Conservation (phyloP, 176 grass and related monocot genomes). For the Pontederia paniculata region DNA sequence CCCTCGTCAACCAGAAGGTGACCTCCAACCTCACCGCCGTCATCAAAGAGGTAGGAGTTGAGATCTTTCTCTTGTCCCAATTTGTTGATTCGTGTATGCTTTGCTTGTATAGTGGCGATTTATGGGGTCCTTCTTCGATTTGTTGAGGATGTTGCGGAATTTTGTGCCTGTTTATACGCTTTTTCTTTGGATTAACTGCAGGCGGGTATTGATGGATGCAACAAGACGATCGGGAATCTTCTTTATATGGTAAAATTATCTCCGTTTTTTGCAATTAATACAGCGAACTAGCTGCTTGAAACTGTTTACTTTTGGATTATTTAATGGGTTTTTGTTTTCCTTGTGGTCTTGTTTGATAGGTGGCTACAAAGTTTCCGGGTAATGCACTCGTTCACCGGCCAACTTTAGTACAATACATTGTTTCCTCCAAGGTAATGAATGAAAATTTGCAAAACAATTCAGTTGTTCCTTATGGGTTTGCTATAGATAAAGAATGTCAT, state of each 20-base stretch:
- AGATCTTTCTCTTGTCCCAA: neutral
- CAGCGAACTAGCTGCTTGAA: neutral
- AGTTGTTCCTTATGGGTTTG: neutral
- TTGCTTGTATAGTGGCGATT: neutral
- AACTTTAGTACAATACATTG: slow-evolving; percentile 49
- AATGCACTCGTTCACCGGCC: slow-evolving; percentile 81
- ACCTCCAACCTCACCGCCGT: slow-evolving; percentile 64
- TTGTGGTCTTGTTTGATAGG: slow-evolving; percentile 32
- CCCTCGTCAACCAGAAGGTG: slow-evolving; percentile 71
- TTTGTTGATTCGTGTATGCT: neutral
- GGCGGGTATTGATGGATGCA: slow-evolving; percentile 50
- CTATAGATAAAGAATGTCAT: neutral
- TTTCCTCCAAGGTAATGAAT: slow-evolving; percentile 49
- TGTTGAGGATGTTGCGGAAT: neutral
- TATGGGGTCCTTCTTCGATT: neutral
- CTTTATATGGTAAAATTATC: slow-evolving; percentile 49
- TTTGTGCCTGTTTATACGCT: neutral
- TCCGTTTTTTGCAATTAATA: neutral
- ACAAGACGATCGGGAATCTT: slow-evolving; percentile 71
- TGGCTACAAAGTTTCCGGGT: slow-evolving; percentile 76
- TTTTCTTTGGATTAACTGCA: slow-evolving; percentile 9
- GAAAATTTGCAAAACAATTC: neutral
- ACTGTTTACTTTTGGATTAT: neutral
- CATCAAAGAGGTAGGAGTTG: slow-evolving; percentile 40
- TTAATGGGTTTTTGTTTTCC: slow-evolving; percentile 11